phyloP scores from a whole-genome alignment of 768 basidiomycete species.

The Lanmaoa pseudosensibilis region DNA sequence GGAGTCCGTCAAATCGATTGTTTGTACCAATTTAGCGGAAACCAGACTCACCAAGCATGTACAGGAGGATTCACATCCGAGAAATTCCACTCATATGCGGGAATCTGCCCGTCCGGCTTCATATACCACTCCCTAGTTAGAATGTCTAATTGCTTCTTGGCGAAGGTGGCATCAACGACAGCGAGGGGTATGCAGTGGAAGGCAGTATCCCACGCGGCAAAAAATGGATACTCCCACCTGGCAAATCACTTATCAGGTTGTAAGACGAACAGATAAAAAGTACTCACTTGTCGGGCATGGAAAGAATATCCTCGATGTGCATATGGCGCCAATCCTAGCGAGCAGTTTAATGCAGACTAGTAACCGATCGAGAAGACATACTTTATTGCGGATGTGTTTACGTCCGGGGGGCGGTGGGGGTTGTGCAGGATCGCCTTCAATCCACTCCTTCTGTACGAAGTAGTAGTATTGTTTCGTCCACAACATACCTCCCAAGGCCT shows the following conservation, averaged over 20 bases:
- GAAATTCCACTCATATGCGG: constrained; percentile 99
- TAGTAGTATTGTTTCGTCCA: constrained; percentile 99
- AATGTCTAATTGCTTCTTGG: constrained; percentile 96
- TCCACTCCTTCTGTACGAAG: constrained; percentile 96
- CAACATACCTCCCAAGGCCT: constrained; percentile 94
- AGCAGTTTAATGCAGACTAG: background rate
- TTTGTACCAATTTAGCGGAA: background rate
- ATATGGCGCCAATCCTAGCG: constrained; percentile 91
- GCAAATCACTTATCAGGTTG: constrained; percentile 5
- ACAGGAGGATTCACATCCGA: constrained; percentile 98
- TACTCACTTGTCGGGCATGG: constrained; percentile 96
- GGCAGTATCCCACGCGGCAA: constrained; percentile 98
- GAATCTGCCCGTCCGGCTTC: constrained; percentile 98
- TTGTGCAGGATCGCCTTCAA: constrained; percentile 93
- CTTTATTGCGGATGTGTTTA: constrained; percentile 80
- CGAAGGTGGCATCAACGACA: constrained; percentile 91
- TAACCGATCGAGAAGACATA: constrained; percentile 32
- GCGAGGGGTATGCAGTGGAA: constrained; percentile 99
- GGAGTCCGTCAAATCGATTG: constrained; percentile 1
- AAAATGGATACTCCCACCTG: constrained; percentile 99
- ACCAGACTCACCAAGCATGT: constrained; percentile 77
- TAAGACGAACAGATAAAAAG: background rate
- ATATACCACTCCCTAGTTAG: constrained; percentile 99
- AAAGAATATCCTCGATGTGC: constrained; percentile 92
- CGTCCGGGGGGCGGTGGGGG: constrained; percentile 91